Conservation (phyloP, 345 rosid species). For the Microthlaspi erraticum region DNA sequence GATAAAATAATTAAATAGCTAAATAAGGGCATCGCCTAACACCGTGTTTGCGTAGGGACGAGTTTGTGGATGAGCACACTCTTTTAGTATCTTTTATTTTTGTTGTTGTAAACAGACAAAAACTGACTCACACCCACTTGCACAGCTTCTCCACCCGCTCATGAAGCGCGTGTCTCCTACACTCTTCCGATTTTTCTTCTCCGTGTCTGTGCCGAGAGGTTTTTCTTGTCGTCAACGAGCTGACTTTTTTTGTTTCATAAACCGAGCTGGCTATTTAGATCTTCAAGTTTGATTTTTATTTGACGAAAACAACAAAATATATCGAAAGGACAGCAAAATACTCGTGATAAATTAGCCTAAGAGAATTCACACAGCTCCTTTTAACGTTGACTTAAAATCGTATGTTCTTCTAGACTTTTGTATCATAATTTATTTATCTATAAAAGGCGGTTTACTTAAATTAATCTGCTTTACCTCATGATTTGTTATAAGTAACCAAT, state of each 20-base stretch:
- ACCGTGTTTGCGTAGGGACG: conserved; percentile 39
- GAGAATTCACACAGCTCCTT: neutral
- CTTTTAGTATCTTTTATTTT: neutral
- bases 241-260: neutral
- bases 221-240: conserved; percentile 15
- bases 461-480: neutral
- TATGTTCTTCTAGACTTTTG: neutral
- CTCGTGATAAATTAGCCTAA: neutral
- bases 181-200: conserved; percentile 9
- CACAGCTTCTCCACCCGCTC: neutral
- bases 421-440: neutral
- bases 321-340: conserved; percentile 27
- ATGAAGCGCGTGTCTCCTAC: conserved; percentile 13
- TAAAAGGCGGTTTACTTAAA: neutral
- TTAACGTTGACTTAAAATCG: conserved; percentile 1
- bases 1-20: neutral
- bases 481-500: neutral
- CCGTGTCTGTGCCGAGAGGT: conserved; percentile 42
- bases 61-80: conserved; percentile 40
- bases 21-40: conserved; percentile 28
- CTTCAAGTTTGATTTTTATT: conserved; percentile 33
- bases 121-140: conserved; percentile 23
- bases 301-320: neutral
- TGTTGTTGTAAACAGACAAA: conserved; percentile 22
- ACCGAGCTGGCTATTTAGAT: neutral